Evolutionary conservation across 768 basidiomycete genomes (phyloP), one percentile per base, ranked within the genome.

Genomic region (Tylopilus vinaceipallidus): DNA sequence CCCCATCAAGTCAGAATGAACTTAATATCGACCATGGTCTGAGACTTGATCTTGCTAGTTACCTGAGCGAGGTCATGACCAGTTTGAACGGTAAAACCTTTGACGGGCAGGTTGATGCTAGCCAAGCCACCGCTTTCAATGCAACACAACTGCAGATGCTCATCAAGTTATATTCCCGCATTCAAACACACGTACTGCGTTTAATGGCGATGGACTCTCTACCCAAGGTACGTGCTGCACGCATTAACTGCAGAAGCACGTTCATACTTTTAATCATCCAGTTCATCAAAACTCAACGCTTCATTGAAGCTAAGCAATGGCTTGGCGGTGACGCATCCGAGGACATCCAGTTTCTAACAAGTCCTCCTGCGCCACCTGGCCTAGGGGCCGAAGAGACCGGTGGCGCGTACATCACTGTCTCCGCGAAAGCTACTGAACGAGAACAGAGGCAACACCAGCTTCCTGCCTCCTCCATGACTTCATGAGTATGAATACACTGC

Each of bases 141-240:
- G 95, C 97, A 17, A 98, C 91, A 34, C 95, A 98, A 67, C 74
- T 99, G 37, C 93, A 95, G 72, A 89, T 82, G 37, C 88, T 98
- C 79, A 91, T 99, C 58, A 76, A 82, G 57, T 71, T 98, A 58
- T 99, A 98, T 68, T 95, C 95, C 69, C 84, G 95, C 49, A 99
- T 99, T 47, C 97, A 98, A 71, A 87, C 79, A 19, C 95, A 98
- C 62, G 93, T 98, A 56, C 98, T 98, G 77, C 82, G 95, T 40
- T 66, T 99, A 60, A 95, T 99, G 91, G 94, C 97, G 16, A 95
- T 95, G 48, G 97, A 99, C 69, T 98, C 95, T 7, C 88, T 99
- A n/a, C 97, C 97, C 13, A 95, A 95, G 79, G 91, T 90, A 60
- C 24, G 75, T 60, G 22, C 17, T 46, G 20, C 35, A 39, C 34